Evolutionary conservation across 2,329 filamentous ascomycete genomes (phyloP).

Genomic region (Cordyceps cateniannulata): DNA sequence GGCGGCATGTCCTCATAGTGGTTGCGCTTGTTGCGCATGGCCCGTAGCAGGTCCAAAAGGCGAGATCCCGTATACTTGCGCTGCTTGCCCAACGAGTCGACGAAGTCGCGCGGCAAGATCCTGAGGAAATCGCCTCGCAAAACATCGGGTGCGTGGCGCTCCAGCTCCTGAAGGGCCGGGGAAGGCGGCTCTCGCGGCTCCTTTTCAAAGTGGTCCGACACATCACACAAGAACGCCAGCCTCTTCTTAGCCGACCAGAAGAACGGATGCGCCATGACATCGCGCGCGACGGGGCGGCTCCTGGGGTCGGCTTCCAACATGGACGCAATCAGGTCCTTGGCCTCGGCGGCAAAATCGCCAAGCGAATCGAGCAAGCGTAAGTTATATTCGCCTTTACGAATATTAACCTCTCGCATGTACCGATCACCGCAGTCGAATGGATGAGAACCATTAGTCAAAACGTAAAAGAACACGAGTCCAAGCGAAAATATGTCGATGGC

Average conservation of each 20-base stretch:
- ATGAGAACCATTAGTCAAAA: slow-evolving; percentile 86
- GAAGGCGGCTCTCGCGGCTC: slow-evolving; percentile 81
- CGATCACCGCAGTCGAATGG: slow-evolving; percentile 92
- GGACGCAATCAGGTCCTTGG: slow-evolving; percentile 74
- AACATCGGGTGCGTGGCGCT: slow-evolving; percentile 44
- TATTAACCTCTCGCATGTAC: slow-evolving; percentile 95
- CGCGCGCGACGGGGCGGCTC: slow-evolving; percentile 61
- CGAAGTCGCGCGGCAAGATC: slow-evolving; percentile 70
- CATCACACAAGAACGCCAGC: slow-evolving; percentile 87
- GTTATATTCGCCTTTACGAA: slow-evolving; percentile 79
- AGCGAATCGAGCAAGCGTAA: slow-evolving; percentile 65
- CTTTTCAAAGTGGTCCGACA: slow-evolving; percentile 93
- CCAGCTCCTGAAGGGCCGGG: slow-evolving; percentile 53
- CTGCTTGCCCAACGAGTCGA: slow-evolving; percentile 87
- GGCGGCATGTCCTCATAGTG: slow-evolving; percentile 97
- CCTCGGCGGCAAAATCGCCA: slow-evolving; percentile 79
- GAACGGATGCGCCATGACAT: slow-evolving; percentile 89
- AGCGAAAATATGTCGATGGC: slow-evolving; percentile 97
- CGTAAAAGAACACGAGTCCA: slow-evolving; percentile 97
- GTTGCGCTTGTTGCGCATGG: slow-evolving; percentile 91
- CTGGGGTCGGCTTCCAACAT: slow-evolving; percentile 61
- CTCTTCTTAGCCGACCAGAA: slow-evolving; percentile 92
- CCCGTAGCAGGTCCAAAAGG: slow-evolving; percentile 80
- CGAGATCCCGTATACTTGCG: slow-evolving; percentile 84
- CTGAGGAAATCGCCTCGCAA: slow-evolving; percentile 72